These are phyloP conservation scores for Stereum hirsutum DNA, from an alignment of 1,284 basidiomycete species.

Conservation along the genomic window DNA sequence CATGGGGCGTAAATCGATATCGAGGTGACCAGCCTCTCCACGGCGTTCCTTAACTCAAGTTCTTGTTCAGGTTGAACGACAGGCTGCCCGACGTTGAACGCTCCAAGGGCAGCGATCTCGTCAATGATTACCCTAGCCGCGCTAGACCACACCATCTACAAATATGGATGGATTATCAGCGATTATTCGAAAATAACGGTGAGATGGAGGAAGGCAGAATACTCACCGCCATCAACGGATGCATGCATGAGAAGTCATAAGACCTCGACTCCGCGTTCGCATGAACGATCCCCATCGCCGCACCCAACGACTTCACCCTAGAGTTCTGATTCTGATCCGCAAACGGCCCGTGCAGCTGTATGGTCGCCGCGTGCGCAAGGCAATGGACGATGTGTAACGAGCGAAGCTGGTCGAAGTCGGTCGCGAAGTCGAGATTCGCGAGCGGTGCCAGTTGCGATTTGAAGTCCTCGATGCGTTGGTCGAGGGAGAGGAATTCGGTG, in stretches of 20 bases:
- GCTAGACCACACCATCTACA: slow-evolving; percentile 19
- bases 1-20: neutral
- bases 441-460: slow-evolving; percentile 7
- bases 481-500: slow-evolving; percentile 22
- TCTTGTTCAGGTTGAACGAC: neutral
- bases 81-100: neutral
- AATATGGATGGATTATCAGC: too few species aligned
- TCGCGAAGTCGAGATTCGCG: neutral
- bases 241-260: slow-evolving; percentile 10
- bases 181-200: too few species aligned
- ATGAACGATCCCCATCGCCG: slow-evolving; percentile 14
- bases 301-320: slow-evolving; percentile 19
- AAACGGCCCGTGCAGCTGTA: slow-evolving; percentile 26
- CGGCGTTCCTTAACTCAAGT: neutral
- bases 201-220: neutral
- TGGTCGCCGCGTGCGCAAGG: slow-evolving; percentile 23
- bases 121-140: slow-evolving; percentile 3
- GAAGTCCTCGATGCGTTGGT: slow-evolving; percentile 24
- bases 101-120: neutral
- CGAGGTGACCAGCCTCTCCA: neutral
- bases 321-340: slow-evolving; percentile 16
- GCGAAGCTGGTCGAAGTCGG: slow-evolving; percentile 7
- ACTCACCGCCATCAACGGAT: slow-evolving; percentile 20
- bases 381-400: slow-evolving; percentile 18
- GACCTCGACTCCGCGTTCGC: slow-evolving; percentile 8